Evolutionary conservation across 1,139 yeast species (phyloP).

Genomic region (Hansenula sp.): DNA sequence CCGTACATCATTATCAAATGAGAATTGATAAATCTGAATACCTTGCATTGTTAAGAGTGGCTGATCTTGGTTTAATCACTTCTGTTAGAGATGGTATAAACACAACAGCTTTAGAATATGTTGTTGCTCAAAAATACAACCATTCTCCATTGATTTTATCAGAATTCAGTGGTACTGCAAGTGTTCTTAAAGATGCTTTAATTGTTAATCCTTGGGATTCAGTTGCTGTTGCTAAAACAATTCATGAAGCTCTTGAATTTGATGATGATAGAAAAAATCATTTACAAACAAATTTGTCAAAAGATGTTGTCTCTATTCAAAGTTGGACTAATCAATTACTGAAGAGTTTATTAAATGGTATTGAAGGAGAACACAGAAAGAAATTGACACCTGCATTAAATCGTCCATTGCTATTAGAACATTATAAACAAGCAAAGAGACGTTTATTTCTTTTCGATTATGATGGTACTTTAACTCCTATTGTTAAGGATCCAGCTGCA

Average conservation of each 20-base stretch:
- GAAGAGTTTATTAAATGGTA: constrained; percentile 45
- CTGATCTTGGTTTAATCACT: constrained; percentile 85
- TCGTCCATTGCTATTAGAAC: constrained; percentile 57
- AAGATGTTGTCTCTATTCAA: constrained; percentile 72
- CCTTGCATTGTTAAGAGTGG: constrained; percentile 79
- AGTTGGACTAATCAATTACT: constrained; percentile 73
- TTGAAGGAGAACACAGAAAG: constrained; percentile 45
- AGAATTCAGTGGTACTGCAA: constrained; percentile 91
- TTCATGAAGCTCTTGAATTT: constrained; percentile 62
- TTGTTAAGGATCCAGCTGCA: constrained; percentile 95
- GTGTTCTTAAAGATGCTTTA: constrained; percentile 72
- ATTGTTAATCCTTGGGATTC: constrained; percentile 97
- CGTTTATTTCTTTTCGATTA: constrained; percentile 89
- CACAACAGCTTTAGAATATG: constrained; percentile 89
- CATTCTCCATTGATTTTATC: constrained; percentile 78
- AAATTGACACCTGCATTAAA: constrained; percentile 84
- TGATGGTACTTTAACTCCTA: constrained; percentile 96
- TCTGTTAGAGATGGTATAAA: constrained; percentile 96
- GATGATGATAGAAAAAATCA: constrained; percentile 35
- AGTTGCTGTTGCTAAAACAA: constrained; percentile 84
- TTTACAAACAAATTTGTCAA: constrained; percentile 51
- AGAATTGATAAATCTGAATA: constrained; percentile 87
- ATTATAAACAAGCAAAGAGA: constrained; percentile 56
- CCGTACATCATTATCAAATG: constrained; percentile 89
- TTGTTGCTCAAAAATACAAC: constrained; percentile 74